Evolutionary conservation across 257 asterid genomes (phyloP).

Genomic region (Jacaranda mimosifolia): DNA sequence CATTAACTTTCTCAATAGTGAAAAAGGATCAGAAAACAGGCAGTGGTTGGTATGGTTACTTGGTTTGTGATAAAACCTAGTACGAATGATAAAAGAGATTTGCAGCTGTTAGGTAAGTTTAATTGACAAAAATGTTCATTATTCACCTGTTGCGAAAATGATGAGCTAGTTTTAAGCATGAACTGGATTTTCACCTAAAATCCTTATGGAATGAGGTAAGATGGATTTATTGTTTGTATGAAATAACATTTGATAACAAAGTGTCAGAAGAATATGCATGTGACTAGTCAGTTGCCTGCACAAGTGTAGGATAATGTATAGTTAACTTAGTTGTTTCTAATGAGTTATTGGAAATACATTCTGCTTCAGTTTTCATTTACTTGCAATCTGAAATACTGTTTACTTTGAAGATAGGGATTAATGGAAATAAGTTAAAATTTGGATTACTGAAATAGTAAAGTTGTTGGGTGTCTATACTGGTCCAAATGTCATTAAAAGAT

Average conservation of each 20-base stretch:
- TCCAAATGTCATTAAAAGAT: background rate
- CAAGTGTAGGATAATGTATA: background rate
- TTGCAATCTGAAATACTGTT: background rate
- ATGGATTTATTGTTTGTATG: background rate
- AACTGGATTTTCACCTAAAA: background rate
- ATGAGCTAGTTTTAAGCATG: background rate
- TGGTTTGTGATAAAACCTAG: background rate
- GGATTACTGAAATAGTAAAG: background rate
- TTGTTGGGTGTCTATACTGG: background rate
- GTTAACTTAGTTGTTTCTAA: background rate
- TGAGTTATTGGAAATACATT: background rate
- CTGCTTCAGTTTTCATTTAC: background rate
- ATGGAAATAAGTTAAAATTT: background rate
- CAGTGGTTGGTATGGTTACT: too few species aligned
- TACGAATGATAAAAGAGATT: background rate
- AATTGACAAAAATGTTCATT: background rate
- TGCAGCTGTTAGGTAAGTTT: background rate
- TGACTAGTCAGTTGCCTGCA: background rate
- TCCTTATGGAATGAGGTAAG: too few species aligned
- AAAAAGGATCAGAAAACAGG: too few species aligned
- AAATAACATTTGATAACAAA: background rate
- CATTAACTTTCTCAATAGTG: too few species aligned
- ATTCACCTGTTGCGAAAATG: background rate
- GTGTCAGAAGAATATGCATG: background rate
- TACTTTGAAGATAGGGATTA: conserved; percentile 7